Conservation (phyloP, 352 stramenopile genomes). For the Globisporangium sylvaticum region DNA sequence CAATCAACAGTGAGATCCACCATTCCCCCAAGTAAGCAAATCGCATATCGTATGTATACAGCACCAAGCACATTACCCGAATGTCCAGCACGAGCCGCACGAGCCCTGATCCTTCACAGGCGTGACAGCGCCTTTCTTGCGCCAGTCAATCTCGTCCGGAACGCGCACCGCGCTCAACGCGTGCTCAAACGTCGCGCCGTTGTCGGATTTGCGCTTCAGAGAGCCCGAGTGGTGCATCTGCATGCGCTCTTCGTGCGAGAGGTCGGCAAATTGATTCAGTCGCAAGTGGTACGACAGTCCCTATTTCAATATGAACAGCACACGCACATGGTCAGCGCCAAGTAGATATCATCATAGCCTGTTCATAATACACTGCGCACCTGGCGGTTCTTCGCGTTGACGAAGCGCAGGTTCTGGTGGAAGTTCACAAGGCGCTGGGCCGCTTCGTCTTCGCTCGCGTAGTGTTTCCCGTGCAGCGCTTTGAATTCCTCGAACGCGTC, state of each 20-base stretch:
- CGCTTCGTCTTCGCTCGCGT: constrained; percentile 41
- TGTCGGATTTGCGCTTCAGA: constrained; percentile 55
- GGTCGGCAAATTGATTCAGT: constrained; percentile 83
- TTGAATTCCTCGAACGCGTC: constrained; percentile 68
- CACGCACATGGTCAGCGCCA: background rate
- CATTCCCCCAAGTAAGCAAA: background rate
- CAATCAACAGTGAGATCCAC: constrained; percentile 8
- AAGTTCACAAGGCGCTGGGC: constrained; percentile 58
- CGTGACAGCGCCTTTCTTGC: constrained; percentile 79
- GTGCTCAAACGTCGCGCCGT: constrained; percentile 52
- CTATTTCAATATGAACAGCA: constrained; percentile 18
- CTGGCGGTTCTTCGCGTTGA: constrained; percentile 84
- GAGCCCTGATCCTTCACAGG: constrained; percentile 90
- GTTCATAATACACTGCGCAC: constrained; percentile 17
- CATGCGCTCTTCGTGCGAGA: constrained; percentile 66
- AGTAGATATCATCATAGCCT: background rate
- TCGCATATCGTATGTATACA: background rate
- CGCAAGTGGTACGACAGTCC: constrained; percentile 72
- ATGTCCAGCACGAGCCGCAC: constrained; percentile 92
- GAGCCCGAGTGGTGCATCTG: constrained; percentile 36
- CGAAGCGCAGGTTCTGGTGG: constrained; percentile 81
- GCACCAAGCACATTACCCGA: constrained; percentile 45
- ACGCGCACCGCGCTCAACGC: constrained; percentile 30
- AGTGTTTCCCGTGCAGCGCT: constrained; percentile 53
- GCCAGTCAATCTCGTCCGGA: constrained; percentile 84